phyloP scores from a whole-genome alignment of 305 asterid species.

The Solanum chacoense region DNA sequence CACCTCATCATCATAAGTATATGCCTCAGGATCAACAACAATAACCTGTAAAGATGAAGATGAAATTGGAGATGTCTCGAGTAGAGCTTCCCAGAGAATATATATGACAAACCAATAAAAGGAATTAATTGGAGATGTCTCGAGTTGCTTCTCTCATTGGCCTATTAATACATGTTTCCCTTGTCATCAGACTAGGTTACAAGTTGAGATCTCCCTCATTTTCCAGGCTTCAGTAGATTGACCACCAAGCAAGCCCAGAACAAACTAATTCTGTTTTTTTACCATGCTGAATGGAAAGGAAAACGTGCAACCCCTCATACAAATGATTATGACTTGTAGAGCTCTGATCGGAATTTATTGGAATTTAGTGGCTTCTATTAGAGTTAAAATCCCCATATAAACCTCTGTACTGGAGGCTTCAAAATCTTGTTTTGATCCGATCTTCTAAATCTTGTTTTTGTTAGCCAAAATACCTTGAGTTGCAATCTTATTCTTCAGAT shows the following conservation, averaged over 20 bases:
- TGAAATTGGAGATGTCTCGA: neutral
- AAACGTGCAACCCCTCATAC: neutral
- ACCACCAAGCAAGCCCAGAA: neutral
- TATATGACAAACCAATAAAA: neutral
- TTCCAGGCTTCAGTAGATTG: neutral
- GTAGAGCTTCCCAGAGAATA: neutral
- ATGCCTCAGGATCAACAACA: conserved; percentile 79
- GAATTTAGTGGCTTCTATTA: neutral
- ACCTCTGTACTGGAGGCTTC: neutral
- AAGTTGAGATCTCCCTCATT: neutral
- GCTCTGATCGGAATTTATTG: neutral
- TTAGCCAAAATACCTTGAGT: neutral
- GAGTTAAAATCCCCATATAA: neutral
- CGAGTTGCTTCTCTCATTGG: neutral
- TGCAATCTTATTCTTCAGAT: neutral
- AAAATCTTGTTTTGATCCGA: neutral
- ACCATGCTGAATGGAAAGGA: neutral
- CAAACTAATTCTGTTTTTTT: neutral
- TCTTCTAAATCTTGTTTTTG: neutral
- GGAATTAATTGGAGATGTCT: neutral
- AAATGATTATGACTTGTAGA: neutral
- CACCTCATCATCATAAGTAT: conserved; percentile 87
- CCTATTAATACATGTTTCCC: neutral
- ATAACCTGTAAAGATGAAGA: conserved; percentile 32
- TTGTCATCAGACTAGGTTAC: neutral